These are phyloP conservation scores for Stemphylium vesicarium DNA, from an alignment of 2,329 filamentous ascomycete species.

Conservation along the genomic window DNA sequence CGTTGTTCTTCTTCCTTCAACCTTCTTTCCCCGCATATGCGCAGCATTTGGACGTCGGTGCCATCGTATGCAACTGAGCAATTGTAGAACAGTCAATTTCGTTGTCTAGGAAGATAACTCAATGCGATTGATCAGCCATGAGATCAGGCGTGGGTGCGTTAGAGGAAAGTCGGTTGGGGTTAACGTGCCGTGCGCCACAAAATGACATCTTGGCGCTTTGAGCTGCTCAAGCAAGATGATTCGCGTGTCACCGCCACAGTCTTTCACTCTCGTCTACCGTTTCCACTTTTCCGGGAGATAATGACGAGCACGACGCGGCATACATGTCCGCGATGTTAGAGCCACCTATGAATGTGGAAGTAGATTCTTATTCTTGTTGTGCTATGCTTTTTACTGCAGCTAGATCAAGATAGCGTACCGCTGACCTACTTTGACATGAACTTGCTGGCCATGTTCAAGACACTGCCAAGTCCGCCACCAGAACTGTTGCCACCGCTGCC, in stretches of 20 bases:
- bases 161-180: background rate
- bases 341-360: too few species aligned
- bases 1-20: too few species aligned
- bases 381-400: background rate
- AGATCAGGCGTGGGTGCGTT: background rate
- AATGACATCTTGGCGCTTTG: background rate
- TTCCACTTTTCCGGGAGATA: background rate
- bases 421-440: conserved; percentile 56
- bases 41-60: background rate
- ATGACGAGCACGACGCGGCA: background rate
- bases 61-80: background rate
- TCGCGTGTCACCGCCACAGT: conserved; percentile 4
- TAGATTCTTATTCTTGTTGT: too few species aligned
- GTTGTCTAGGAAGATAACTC: background rate
- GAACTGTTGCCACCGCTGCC: conserved; percentile 51
- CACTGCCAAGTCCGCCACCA: conserved; percentile 55
- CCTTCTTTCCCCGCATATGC: background rate
- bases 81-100: too few species aligned
- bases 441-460: conserved; percentile 67
- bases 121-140: background rate
- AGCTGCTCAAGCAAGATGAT: background rate
- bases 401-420: background rate
- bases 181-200: conserved; percentile 7
- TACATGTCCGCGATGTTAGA: too few species aligned
- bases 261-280: background rate